Evolutionary conservation across 2,329 filamentous ascomycete genomes (phyloP).

Genomic region (Colletotrichum cuscutae): DNA sequence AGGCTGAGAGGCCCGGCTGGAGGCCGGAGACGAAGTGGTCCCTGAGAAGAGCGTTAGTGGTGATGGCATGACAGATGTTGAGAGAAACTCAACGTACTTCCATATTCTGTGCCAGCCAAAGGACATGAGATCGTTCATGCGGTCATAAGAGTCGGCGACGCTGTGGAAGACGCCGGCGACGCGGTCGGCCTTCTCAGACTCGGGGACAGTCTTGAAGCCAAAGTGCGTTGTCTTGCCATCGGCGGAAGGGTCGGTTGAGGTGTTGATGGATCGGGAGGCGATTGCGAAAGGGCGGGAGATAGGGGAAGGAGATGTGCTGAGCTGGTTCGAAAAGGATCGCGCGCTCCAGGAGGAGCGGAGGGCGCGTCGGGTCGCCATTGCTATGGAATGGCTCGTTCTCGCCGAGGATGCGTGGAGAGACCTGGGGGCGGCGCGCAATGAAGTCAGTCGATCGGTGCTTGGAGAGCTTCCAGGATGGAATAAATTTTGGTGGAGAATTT

Average conservation of each 20-base stretch:
- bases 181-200: slow-evolving; percentile 76
- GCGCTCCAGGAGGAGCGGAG: slow-evolving; percentile 26
- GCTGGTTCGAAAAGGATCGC: slow-evolving; percentile 12
- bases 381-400: slow-evolving; percentile 2
- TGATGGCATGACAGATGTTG: background rate
- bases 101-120: slow-evolving; percentile 95
- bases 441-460: slow-evolving; percentile 24
- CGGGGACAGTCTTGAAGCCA: slow-evolving; percentile 86
- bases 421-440: background rate
- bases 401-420: slow-evolving; percentile 18
- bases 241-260: slow-evolving; percentile 38
- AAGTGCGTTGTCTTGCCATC: slow-evolving; percentile 80
- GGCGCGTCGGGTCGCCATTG: slow-evolving; percentile 23
- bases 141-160: slow-evolving; percentile 93
- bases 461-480: slow-evolving; percentile 24
- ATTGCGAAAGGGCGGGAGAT: slow-evolving; percentile 41
- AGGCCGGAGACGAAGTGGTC: slow-evolving; percentile 94
- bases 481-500: slow-evolving; percentile 31
- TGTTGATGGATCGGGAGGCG: slow-evolving; percentile 40
- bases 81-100: slow-evolving; percentile 67
- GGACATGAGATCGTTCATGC: slow-evolving; percentile 99
- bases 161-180: slow-evolving; percentile 94
- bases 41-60: slow-evolving; percentile 46
- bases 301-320: background rate
- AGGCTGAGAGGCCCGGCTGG: slow-evolving; percentile 76